phyloP scores from a whole-genome alignment of 2,329 filamentous ascomycete species.

The Arachnopeziza araneosa region DNA sequence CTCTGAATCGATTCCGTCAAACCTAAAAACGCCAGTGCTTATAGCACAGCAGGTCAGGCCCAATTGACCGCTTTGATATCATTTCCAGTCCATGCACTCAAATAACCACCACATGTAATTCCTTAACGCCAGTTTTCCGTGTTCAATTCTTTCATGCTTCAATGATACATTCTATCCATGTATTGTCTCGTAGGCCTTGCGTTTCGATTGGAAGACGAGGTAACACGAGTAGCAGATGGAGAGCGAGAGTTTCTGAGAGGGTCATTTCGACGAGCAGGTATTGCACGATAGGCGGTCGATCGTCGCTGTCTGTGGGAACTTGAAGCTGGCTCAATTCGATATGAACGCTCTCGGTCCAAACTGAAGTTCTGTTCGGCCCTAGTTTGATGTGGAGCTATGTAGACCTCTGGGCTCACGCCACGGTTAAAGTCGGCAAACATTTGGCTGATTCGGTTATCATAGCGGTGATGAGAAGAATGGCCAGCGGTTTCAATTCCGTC shows the following conservation, averaged over 20 bases:
- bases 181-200: neutral
- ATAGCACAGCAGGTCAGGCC: neutral
- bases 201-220: constrained; percentile 15
- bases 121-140: neutral
- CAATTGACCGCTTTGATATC: neutral
- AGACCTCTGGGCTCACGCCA: neutral
- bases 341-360: constrained; percentile 12
- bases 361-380: constrained; percentile 10
- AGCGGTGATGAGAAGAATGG: constrained; percentile 14
- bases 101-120: neutral
- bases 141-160: neutral
- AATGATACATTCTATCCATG: neutral
- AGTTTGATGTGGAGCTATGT: constrained; percentile 16
- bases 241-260: constrained; percentile 22
- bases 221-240: constrained; percentile 21
- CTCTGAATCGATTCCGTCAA: neutral
- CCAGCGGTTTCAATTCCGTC: neutral
- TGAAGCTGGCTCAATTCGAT: constrained; percentile 16
- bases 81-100: neutral
- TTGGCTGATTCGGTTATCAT: constrained; percentile 28
- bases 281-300: constrained; percentile 18
- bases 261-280: constrained; percentile 17
- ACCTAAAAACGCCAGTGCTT: neutral
- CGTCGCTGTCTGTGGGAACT: constrained; percentile 10
- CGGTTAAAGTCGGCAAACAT: constrained; percentile 23